Base-by-base conservation (phyloP, 345 rosid species). In the Arabis hirsuta region DNA sequence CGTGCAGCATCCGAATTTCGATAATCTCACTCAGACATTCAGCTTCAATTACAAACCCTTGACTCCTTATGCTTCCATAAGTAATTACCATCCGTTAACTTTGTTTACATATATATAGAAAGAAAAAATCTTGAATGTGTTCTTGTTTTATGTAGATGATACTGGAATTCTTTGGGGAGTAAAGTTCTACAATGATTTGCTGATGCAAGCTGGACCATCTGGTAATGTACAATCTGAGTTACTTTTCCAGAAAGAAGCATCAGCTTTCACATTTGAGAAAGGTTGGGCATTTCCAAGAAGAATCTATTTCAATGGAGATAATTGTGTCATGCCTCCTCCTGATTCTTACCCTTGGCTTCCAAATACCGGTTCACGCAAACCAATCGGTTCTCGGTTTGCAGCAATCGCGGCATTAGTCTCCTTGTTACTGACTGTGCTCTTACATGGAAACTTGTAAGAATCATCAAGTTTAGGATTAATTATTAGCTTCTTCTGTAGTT, bases 201-300 rank as follows among this genome's bases (percentile, higher is more conserved):
- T 90, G 27, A 84, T 80, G 81, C 83, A 83, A 79, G 89, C 90
- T 44, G 89, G 89, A 4, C 82, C 81, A 6, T 19, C 45, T 10
- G 95, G 89, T 34, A 82, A 85, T 74, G 88, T 83, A 53, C 94
- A 87, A 62, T 81, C 92, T 0, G 90, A 87, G 80, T 39, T 90
- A 31, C 82, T 90, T 12, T 81, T 88, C 73, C 82, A 67, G 34
- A 90, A 90, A 77, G 97, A 87, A 44, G 44, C 61, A 41, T 65
- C 79, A 32, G 76, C 80, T 29, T 87, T 86, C 78, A 86, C 91
- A 43, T 76, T 88, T 31, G 88, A 84, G 32, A 85, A 83, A 65
- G 93, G 96, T 47, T 90, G 96, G 96, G 88, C 86, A 32, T 86
- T 88, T 64, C 97, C 97, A 13, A 69, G 82, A 62, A 85, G 85